phyloP scores from a whole-genome alignment of 345 rosid genomes.

The Punica granatum region DNA sequence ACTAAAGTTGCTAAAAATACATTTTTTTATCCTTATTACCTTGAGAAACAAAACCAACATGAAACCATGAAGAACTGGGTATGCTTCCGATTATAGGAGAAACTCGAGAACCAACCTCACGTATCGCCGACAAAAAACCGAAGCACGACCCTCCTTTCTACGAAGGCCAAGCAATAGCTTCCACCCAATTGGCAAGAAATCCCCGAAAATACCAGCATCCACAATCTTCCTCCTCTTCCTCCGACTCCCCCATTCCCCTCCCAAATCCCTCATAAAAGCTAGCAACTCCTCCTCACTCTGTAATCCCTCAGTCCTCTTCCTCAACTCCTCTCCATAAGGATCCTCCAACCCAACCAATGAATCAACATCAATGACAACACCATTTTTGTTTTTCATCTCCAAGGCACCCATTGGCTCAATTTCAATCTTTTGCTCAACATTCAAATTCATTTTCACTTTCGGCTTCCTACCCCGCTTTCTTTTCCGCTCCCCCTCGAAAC shows the following conservation, averaged over 20 bases:
- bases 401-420: constrained; percentile 6
- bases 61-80: not conserved
- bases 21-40: not conserved
- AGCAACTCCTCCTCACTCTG: constrained; percentile 47
- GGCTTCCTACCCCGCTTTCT: constrained; percentile 62
- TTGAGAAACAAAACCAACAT: not conserved
- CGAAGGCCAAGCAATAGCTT: constrained; percentile 61
- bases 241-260: constrained; percentile 75
- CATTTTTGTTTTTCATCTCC: constrained; percentile 42
- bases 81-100: not conserved
- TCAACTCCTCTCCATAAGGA: constrained; percentile 48
- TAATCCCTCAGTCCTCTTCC: constrained; percentile 51
- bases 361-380: constrained; percentile 36
- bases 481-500: constrained; percentile 27
- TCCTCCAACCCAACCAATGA: constrained; percentile 36
- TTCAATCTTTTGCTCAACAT: constrained; percentile 19
- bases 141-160: constrained; percentile 64
- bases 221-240: constrained; percentile 79
- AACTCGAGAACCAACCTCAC: constrained; percentile 34
- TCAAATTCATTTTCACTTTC: constrained; percentile 17
- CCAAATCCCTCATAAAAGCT: constrained; percentile 46
- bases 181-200: constrained; percentile 58
- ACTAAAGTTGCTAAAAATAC: not conserved
- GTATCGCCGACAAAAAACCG: constrained; percentile 62
- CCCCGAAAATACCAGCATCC: constrained; percentile 54